Base-by-base conservation (phyloP, 129 eudicot species). In the Solidago caesia region DNA sequence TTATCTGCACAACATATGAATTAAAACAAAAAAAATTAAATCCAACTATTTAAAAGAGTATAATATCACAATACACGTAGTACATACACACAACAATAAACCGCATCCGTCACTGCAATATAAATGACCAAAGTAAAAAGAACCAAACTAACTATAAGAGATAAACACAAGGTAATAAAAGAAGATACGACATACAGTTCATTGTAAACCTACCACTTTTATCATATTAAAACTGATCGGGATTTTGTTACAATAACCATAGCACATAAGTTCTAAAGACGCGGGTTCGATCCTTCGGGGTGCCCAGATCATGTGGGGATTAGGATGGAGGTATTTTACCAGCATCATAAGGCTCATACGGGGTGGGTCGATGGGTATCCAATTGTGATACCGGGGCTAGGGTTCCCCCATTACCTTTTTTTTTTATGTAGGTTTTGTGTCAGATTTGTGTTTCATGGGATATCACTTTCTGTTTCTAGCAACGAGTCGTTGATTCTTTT, bases 1-100 rank as follows among this genome's bases (percentile, higher is more conserved):
- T 85, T 87, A 80, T 79, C 95, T 89, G 88, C 60, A 60, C 27
- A 75, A 77, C 16, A 64, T 59, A 78, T 48, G 11, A 46, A 46
- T 9, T 3, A 53, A 61, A 58, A 5, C 3, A 65, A 67, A 42
- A 26, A 16, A 25, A 29, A 10, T 21, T 70, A 11, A 74, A 66
- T 63, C 67, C 43, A 62, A 33, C 52, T 43, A 43, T 60, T 60
- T 12, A 5, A 1, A 33, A 33, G 39, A 33, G 39, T 33, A 33
- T 29, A 51, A 5, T 26, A 55, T 26, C 59, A 33, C 47, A 67
- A 29, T 56, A 64, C 48, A 15, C 25, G 4, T 10, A 39, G 14
- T 13, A 63, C 47, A 33, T 58, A 58, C 53, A 58, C 42, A 8
- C 55, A 41, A 43, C 49, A 64, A 65, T 48, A 64, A 0, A 58